Conservation (phyloP, 257 asterid species). For the Pogostemon cablin region DNA sequence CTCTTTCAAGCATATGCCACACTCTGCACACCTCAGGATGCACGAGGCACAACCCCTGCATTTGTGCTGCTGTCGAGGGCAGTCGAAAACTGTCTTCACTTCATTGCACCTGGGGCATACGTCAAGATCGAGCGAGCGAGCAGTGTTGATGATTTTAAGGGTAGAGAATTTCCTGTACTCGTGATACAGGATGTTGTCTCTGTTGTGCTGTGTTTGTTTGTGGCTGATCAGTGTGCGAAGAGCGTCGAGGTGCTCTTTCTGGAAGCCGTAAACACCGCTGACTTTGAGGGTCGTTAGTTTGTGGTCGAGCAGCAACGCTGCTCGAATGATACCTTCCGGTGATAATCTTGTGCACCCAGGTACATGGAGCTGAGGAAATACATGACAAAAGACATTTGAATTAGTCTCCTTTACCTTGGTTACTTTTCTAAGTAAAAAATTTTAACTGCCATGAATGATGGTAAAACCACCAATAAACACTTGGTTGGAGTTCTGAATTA, state of each 20-base stretch:
- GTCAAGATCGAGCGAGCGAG: conserved; percentile 53
- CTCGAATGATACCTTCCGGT: conserved; percentile 58
- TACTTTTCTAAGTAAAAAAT: neutral
- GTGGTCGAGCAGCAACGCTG: conserved; percentile 51
- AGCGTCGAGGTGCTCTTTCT: conserved; percentile 44
- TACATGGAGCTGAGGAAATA: conserved; percentile 54
- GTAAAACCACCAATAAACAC: neutral
- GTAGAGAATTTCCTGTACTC: conserved; percentile 28
- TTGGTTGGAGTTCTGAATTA: neutral
- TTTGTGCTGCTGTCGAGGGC: conserved; percentile 48
- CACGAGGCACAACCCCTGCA: conserved; percentile 67
- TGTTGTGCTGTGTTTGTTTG: conserved; percentile 29
- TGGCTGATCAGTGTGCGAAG: conserved; percentile 43
- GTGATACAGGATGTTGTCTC: conserved; percentile 40
- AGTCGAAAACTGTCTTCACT: conserved; percentile 58
- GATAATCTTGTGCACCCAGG: conserved; percentile 75
- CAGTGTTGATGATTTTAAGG: conserved; percentile 24
- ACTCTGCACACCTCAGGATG: conserved; percentile 66
- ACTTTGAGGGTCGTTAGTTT: conserved; percentile 46
- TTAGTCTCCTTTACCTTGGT: neutral
- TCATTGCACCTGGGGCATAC: conserved; percentile 61
- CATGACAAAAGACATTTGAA: neutral
- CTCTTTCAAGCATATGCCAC: conserved; percentile 61
- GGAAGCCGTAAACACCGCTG: conserved; percentile 51
- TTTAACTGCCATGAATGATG: neutral